Evolutionary conservation across 1,284 basidiomycete species (phyloP).

Genomic region (Ceratobasidium sp.): DNA sequence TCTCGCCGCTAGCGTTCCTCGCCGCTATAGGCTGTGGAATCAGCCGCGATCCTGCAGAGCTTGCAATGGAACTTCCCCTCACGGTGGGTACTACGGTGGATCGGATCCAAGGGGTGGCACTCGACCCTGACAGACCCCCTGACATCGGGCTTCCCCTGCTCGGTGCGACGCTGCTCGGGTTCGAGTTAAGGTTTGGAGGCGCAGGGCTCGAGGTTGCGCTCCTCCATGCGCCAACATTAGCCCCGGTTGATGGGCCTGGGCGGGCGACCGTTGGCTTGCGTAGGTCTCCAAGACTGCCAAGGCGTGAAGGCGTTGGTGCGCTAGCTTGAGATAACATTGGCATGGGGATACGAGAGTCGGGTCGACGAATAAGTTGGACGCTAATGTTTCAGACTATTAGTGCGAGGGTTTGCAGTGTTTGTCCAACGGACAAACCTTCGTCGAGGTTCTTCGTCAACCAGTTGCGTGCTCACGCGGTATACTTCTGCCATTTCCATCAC

Average conservation of each 20-base stretch:
- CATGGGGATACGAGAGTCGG: constrained; percentile 80
- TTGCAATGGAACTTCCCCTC: neutral
- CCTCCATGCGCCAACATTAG: constrained; percentile 17
- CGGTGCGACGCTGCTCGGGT: constrained; percentile 6
- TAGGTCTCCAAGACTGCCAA: constrained; percentile 38
- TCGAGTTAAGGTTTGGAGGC: neutral
- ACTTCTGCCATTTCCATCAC: constrained; percentile 77
- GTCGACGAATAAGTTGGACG: constrained; percentile 80
- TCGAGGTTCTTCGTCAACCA: constrained; percentile 87
- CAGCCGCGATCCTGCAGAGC: constrained; percentile 1
- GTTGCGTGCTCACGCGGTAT: constrained; percentile 83
- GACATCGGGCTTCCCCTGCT: constrained; percentile 14
- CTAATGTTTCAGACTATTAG: constrained; percentile 53
- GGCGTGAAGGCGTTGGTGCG: constrained; percentile 49
- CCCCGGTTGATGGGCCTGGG: constrained; percentile 3
- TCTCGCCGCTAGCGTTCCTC: neutral
- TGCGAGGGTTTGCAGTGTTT: constrained; percentile 20
- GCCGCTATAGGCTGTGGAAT: neutral
- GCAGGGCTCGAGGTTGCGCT: constrained; percentile 22
- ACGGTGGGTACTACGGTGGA: constrained; percentile 9
- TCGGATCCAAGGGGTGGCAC: constrained; percentile 42
- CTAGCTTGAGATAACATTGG: constrained; percentile 69
- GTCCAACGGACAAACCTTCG: constrained; percentile 54
- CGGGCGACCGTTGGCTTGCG: constrained; percentile 36
- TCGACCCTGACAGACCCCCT: constrained; percentile 30